A percentile compares a stretch with the other conserved stretches of the same genome.
phyloP scores from a whole-genome alignment of 169 alveolate species.

The Theileria luwenshuni region DNA sequence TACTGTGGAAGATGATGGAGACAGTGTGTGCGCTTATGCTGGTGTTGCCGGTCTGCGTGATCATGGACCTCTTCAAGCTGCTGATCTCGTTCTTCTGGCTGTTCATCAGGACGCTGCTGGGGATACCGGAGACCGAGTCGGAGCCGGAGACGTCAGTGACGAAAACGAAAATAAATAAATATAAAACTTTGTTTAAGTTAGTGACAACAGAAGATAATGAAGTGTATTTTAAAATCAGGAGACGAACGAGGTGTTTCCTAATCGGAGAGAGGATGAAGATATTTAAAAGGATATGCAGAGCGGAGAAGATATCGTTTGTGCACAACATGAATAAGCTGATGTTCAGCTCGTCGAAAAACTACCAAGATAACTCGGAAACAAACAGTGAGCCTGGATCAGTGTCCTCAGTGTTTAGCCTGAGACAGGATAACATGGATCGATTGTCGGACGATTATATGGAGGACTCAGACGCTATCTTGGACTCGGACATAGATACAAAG shows the following conservation, averaged over 20 bases:
- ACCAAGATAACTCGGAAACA: neutral
- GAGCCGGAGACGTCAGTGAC: slow-evolving; percentile 4
- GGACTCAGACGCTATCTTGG: slow-evolving; percentile 1
- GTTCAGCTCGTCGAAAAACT: neutral
- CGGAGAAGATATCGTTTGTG: slow-evolving; percentile 9
- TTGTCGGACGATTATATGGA: slow-evolving; percentile 13
- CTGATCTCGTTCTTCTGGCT: slow-evolving; percentile 22
- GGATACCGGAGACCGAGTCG: slow-evolving; percentile 19
- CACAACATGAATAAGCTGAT: slow-evolving; percentile 9
- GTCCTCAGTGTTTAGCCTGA: neutral
- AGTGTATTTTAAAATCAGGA: neutral
- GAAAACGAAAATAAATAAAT: neutral
- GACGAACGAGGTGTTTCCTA: slow-evolving; percentile 16
- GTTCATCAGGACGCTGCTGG: slow-evolving; percentile 1
- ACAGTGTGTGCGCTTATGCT: slow-evolving; percentile 21
- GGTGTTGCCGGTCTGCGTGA: slow-evolving; percentile 26
- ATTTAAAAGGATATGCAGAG: slow-evolving; percentile 4
- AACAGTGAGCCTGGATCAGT: slow-evolving; percentile 1
- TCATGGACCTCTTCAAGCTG: slow-evolving; percentile 33
- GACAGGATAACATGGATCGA: slow-evolving; percentile 2
- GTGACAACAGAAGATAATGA: slow-evolving; percentile 2
- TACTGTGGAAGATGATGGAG: slow-evolving; percentile 10
- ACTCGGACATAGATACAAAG: slow-evolving; percentile 7
- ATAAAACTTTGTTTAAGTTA: neutral
- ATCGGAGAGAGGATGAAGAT: slow-evolving; percentile 17